A percentile compares a stretch with the other conserved stretches of the same genome.
These are phyloP conservation scores for Aechmea fasciata DNA, from an alignment of 176 grass and related monocot species.

Conservation along the genomic window DNA sequence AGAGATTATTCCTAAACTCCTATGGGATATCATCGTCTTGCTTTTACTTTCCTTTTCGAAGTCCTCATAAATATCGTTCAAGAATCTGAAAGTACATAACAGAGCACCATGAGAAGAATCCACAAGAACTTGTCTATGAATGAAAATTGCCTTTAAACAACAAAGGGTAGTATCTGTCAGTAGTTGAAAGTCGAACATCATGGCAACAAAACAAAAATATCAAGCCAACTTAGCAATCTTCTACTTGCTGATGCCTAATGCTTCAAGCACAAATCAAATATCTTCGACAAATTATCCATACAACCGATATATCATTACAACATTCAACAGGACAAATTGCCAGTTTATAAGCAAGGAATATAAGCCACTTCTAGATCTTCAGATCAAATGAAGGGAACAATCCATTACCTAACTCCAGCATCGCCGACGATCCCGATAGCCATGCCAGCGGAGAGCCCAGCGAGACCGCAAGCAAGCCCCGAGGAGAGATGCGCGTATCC, in stretches of 20 bases:
- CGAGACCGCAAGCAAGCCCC: conserved; percentile 75
- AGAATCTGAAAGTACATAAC: too few species aligned
- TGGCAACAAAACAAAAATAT: background rate
- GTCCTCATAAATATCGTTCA: too few species aligned
- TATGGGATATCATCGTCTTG: too few species aligned
- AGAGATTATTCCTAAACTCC: too few species aligned
- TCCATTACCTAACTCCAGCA: conserved; percentile 75
- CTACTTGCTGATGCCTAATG: background rate
- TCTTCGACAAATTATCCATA: background rate
- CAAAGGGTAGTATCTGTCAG: background rate
- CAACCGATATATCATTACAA: background rate
- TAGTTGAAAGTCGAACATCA: background rate
- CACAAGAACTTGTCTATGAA: too few species aligned
- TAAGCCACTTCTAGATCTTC: background rate
- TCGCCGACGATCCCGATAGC: conserved; percentile 97
- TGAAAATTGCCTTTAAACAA: background rate
- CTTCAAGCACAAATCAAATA: background rate
- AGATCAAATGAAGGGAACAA: background rate
- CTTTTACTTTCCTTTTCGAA: too few species aligned
- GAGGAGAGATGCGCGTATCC: conserved; percentile 91
- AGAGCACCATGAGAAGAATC: too few species aligned
- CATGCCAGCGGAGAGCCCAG: conserved; percentile 85
- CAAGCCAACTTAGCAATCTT: background rate
- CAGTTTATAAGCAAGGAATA: too few species aligned
- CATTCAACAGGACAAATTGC: too few species aligned